Evolutionary conservation across 305 asterid genomes (phyloP).

Genomic region (Rubia peregrina): DNA sequence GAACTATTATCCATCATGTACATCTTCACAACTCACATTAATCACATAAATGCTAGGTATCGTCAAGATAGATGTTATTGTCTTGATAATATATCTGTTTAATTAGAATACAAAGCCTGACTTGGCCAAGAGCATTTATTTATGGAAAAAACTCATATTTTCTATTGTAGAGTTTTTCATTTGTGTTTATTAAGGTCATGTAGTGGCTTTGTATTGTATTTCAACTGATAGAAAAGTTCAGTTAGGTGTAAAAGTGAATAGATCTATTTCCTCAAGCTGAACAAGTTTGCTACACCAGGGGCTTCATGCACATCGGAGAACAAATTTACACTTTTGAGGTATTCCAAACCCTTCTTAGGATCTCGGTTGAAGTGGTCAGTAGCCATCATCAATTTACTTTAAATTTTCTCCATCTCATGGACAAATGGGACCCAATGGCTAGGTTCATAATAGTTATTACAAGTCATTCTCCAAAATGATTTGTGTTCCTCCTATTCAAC

Average conservation of each 20-base stretch:
- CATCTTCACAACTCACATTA: conserved; percentile 4
- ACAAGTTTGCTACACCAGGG: conserved; percentile 66
- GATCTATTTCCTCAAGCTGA: not conserved
- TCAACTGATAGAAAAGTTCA: not conserved
- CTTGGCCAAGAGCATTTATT: not conserved
- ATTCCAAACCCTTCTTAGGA: conserved; percentile 80
- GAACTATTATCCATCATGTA: conserved; percentile 92
- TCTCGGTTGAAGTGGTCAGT: conserved; percentile 85
- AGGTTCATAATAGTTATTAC: conserved; percentile 56
- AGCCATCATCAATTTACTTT: conserved; percentile 68
- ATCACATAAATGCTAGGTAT: not conserved
- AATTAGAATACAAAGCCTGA: not conserved
- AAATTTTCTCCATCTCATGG: conserved; percentile 63
- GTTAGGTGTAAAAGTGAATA: not conserved
- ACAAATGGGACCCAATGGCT: conserved; percentile 73
- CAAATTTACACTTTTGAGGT: conserved; percentile 59
- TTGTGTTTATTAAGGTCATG: not conserved
- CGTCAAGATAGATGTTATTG: not conserved
- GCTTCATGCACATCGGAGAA: conserved; percentile 73
- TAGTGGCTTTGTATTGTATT: not conserved
- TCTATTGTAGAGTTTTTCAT: not conserved
- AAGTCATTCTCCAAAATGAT: conserved; percentile 70
- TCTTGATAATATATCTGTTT: not conserved
- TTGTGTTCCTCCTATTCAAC: conserved; percentile 42
- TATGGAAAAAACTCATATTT: not conserved